Percentiles rank a stretch among this genome's conserved stretches.
Conservation (phyloP, 768 basidiomycete species). For the Hysterangium stoloniferum region DNA sequence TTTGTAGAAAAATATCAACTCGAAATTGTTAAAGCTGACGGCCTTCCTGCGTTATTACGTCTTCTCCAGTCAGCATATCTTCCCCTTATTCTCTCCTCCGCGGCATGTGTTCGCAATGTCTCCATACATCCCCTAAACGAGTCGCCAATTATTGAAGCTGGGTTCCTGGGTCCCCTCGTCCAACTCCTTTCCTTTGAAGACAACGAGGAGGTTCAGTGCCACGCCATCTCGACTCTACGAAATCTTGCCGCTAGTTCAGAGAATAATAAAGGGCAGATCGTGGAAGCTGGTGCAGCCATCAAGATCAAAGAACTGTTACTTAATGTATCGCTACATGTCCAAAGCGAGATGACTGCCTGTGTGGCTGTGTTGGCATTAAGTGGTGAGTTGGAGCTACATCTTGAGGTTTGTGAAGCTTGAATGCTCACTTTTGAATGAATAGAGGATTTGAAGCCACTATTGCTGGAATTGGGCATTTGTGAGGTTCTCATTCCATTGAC, state of each 20-base stretch:
- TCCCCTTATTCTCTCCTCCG: conserved; percentile 94
- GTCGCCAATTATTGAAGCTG: conserved; percentile 97
- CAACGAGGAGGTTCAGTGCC: conserved; percentile 99
- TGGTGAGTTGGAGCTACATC: conserved; percentile 43
- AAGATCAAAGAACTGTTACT: conserved; percentile 95
- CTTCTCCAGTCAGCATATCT: conserved; percentile 95
- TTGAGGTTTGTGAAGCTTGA: background rate
- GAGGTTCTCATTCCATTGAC: conserved; percentile 96
- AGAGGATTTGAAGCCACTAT: conserved; percentile 96
- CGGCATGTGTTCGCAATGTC: conserved; percentile 97
- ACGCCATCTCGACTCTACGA: conserved; percentile 93
- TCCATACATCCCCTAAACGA: conserved; percentile 99
- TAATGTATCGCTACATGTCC: conserved; percentile 91
- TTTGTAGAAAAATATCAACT: conserved; percentile 90
- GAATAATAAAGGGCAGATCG: conserved; percentile 97
- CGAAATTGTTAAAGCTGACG: conserved; percentile 95
- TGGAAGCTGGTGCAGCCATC: conserved; percentile 94
- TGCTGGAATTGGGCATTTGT: conserved; percentile 97
- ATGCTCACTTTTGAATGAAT: background rate
- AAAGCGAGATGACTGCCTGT: conserved; percentile 99
- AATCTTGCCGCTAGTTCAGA: conserved; percentile 96
- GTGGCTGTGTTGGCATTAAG: conserved; percentile 93
- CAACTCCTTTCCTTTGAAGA: conserved; percentile 96
- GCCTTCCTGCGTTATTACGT: conserved; percentile 84
- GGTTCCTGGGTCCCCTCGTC: conserved; percentile 93